Evolutionary conservation across 805 yeast species (phyloP).

Genomic region (Maudiozyma bulderi): DNA sequence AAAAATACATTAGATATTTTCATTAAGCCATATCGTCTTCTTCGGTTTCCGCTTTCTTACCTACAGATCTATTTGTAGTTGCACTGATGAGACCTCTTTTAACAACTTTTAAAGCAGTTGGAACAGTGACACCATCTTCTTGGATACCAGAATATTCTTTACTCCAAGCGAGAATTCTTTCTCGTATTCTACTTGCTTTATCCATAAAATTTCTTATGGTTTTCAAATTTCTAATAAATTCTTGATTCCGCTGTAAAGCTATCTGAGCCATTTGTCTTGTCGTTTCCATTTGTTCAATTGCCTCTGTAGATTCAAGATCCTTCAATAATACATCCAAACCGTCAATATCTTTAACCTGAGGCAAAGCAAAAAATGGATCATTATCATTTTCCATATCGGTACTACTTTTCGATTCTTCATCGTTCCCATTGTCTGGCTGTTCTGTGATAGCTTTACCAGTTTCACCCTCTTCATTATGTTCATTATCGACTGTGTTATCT

Average conservation of each 20-base stretch:
- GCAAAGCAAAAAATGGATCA: conserved; percentile 62
- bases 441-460: conserved; percentile 2
- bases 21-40: background rate
- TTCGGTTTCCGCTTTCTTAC: conserved; percentile 5
- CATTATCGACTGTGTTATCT: background rate
- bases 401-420: conserved; percentile 7
- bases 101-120: conserved; percentile 27
- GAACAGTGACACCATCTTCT: conserved; percentile 36
- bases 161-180: conserved; percentile 71
- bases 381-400: conserved; percentile 16
- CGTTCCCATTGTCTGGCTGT: conserved; percentile 1
- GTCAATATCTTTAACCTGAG: conserved; percentile 26
- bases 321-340: conserved; percentile 4
- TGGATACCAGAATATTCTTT: conserved; percentile 67
- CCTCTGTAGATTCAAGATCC: conserved; percentile 3
- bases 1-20: background rate
- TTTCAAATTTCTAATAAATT: conserved; percentile 72
- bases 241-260: conserved; percentile 74
- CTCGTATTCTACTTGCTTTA: conserved; percentile 67
- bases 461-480: conserved; percentile 6
- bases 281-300: conserved; percentile 52
- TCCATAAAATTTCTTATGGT: conserved; percentile 65
- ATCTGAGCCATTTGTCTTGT: conserved; percentile 68
- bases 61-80: conserved; percentile 26
- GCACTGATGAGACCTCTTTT: conserved; percentile 30